Conservation (phyloP, 257 asterid genomes). For the Striga asiatica region DNA sequence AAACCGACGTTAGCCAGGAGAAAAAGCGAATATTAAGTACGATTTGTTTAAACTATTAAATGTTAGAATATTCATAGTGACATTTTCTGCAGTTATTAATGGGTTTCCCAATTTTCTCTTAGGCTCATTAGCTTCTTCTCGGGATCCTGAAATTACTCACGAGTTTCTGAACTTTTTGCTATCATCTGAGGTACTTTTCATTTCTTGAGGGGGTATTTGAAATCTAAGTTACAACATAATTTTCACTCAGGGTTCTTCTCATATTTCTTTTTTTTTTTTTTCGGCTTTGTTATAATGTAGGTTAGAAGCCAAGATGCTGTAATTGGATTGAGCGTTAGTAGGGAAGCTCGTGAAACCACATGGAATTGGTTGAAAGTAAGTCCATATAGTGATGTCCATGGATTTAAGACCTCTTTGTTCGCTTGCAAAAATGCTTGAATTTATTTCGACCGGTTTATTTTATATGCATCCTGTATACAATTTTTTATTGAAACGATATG, state of each 20-base stretch:
- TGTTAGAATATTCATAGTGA: neutral
- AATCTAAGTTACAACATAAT: neutral
- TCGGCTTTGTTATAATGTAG: constrained; percentile 27
- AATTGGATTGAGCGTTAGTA: constrained; percentile 54
- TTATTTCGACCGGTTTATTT: too few relatives aligned
- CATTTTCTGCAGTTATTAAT: constrained; percentile 14
- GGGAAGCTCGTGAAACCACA: constrained; percentile 69
- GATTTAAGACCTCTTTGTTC: too few relatives aligned
- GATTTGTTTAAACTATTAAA: neutral
- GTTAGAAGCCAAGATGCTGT: constrained; percentile 94
- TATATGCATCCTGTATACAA: too few relatives aligned
- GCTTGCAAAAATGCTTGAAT: too few relatives aligned
- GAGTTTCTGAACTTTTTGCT: constrained; percentile 72
- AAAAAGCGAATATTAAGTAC: constrained; percentile 78
- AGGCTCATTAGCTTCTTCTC: constrained; percentile 65
- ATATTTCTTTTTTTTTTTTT: neutral
- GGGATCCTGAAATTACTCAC: constrained; percentile 57
- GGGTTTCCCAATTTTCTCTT: constrained; percentile 16
- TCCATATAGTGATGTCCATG: neutral
- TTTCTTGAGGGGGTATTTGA: neutral
- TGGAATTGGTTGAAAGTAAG: constrained; percentile 90
- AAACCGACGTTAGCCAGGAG: constrained; percentile 93
- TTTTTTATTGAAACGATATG: too few relatives aligned
- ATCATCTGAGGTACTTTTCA: constrained; percentile 47
- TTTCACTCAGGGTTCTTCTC: neutral